phyloP scores from a whole-genome alignment of 139 green algal genomes.

The Yamagishiella unicocca region DNA sequence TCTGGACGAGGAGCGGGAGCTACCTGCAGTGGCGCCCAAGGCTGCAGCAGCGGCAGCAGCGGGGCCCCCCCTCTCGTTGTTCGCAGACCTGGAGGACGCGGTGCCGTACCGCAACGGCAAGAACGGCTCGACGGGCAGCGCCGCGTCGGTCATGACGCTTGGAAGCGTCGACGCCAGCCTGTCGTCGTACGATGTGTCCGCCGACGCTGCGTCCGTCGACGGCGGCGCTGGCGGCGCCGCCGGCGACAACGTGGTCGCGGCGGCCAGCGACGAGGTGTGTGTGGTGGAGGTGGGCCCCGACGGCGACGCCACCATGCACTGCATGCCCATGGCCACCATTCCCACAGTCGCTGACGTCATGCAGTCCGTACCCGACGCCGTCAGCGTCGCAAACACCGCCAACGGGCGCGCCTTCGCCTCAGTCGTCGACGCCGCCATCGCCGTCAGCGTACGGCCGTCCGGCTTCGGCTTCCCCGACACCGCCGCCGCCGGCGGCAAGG shows the following conservation, averaged over 20 bases:
- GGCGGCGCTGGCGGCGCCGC: background rate
- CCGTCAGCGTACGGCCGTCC: background rate
- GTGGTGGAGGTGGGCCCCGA: slow-evolving; percentile 23
- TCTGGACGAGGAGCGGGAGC: background rate
- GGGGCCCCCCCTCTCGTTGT: background rate
- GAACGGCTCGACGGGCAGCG: background rate
- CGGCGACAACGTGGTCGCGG: too few relatives aligned
- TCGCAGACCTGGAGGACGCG: slow-evolving; percentile 36
- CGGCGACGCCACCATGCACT: slow-evolving; percentile 13
- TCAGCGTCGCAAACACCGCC: background rate
- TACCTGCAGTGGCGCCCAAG: background rate
- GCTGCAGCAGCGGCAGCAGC: background rate
- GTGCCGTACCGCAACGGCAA: slow-evolving; percentile 18
- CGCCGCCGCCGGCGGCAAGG: background rate
- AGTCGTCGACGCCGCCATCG: slow-evolving; percentile 37
- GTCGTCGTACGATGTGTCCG: background rate
- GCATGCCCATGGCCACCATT: slow-evolving; percentile 19
- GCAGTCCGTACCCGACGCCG: background rate
- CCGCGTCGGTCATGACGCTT: background rate
- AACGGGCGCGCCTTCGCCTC: background rate
- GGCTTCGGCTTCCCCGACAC: slow-evolving; percentile 13
- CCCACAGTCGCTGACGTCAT: slow-evolving; percentile 38
- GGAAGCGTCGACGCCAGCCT: background rate
- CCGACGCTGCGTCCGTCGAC: background rate
- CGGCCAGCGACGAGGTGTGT: slow-evolving; percentile 5